These are phyloP conservation scores for Lipomyces anomalus DNA, from an alignment of 805 yeast species.

Conservation along the genomic window DNA sequence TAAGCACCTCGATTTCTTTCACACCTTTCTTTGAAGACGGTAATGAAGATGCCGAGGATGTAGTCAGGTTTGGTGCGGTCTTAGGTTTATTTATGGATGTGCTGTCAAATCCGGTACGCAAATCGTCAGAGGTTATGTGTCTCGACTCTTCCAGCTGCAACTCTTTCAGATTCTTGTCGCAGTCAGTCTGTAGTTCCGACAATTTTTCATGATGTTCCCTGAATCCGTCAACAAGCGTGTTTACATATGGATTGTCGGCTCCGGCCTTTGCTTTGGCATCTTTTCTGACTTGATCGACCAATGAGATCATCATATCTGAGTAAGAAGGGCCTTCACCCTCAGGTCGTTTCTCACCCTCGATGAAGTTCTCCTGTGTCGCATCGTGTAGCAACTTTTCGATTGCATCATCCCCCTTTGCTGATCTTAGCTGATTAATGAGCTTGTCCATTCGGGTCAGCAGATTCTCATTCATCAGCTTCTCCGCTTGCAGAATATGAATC, in stretches of 20 bases:
- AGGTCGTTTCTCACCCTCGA: conserved; percentile 1
- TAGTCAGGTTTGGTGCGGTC: conserved; percentile 22
- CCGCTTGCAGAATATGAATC: conserved; percentile 67
- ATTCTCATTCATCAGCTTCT: conserved; percentile 72
- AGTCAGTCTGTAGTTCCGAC: conserved; percentile 57
- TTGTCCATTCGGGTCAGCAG: conserved; percentile 68
- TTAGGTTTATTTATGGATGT: conserved; percentile 65
- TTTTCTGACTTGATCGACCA: conserved; percentile 66
- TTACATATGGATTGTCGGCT: conserved; percentile 37
- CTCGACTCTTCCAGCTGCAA: conserved; percentile 63
- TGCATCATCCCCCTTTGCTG: conserved; percentile 32
- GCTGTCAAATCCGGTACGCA: conserved; percentile 86
- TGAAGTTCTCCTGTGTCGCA: conserved; percentile 5
- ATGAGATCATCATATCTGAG: conserved; percentile 88
- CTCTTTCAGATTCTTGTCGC: conserved; percentile 58
- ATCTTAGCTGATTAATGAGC: conserved; percentile 43
- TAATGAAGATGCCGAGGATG: conserved; percentile 32
- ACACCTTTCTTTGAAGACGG: conserved; percentile 26
- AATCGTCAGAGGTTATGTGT: conserved; percentile 84
- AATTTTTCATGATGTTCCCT: conserved; percentile 65
- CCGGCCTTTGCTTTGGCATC: conserved; percentile 49
- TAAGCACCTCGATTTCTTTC: conserved; percentile 34
- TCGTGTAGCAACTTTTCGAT: conserved; percentile 2
- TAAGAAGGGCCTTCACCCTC: conserved; percentile 44
- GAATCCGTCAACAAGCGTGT: conserved; percentile 35